phyloP scores from a whole-genome alignment of 2,329 filamentous ascomycete species.

The Hymenoscyphus occultus region DNA sequence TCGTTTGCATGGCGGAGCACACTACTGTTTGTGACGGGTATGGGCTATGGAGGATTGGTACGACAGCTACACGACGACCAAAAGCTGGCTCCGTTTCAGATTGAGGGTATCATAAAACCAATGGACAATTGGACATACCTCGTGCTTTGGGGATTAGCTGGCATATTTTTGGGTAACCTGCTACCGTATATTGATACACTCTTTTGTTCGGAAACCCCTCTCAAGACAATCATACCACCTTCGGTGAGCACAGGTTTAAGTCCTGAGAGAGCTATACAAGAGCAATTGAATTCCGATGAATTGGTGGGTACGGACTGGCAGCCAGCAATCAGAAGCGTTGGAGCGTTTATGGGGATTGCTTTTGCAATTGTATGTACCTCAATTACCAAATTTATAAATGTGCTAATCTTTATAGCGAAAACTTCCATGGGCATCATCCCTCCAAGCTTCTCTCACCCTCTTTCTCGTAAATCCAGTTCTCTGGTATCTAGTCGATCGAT shows the following conservation, averaged over 20 bases:
- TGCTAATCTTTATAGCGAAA: constrained; percentile 59
- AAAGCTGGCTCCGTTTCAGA: constrained; percentile 59
- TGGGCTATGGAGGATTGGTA: constrained; percentile 79
- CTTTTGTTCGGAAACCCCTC: constrained; percentile 36
- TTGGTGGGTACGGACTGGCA: constrained; percentile 68
- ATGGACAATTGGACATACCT: constrained; percentile 64
- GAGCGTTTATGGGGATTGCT: constrained; percentile 69
- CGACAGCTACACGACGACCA: constrained; percentile 72
- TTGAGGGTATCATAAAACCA: constrained; percentile 43
- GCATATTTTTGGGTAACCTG: constrained; percentile 72
- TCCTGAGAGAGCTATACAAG: constrained; percentile 29
- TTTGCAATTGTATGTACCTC: constrained; percentile 72
- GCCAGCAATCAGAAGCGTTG: constrained; percentile 64
- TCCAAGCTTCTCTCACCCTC: constrained; percentile 88
- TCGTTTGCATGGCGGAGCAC: constrained; percentile 57
- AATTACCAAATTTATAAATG: background rate
- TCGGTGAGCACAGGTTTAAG: constrained; percentile 1
- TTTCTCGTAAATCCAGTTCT: constrained; percentile 88
- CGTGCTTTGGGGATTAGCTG: constrained; percentile 76
- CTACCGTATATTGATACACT: constrained; percentile 81
- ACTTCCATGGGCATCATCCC: constrained; percentile 87
- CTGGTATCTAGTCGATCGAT: constrained; percentile 95
- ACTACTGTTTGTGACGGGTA: constrained; percentile 74
- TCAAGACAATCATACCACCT: constrained; percentile 9
- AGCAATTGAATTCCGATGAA: constrained; percentile 32